These are phyloP conservation scores for Bromus sterilis DNA, from an alignment of 176 grass and related monocot genomes.

Conservation along the genomic window DNA sequence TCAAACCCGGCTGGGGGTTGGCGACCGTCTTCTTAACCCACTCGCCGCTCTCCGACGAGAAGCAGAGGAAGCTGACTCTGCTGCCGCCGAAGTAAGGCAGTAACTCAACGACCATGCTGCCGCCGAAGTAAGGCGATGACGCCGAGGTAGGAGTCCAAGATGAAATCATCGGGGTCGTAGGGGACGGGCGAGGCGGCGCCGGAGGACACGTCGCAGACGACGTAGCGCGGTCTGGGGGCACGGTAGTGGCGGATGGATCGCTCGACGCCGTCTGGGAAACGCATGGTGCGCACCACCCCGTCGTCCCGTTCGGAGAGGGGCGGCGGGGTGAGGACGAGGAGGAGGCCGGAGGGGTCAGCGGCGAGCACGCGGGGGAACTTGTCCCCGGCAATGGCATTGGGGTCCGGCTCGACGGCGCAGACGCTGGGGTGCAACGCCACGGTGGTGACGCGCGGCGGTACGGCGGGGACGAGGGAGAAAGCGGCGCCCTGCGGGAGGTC, in stretches of 20 bases:
- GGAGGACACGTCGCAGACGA: no score
- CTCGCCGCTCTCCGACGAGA: background rate
- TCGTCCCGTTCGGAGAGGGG: no score
- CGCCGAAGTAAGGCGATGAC: no score
- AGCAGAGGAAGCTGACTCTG: background rate
- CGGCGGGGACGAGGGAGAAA: conserved; percentile 6
- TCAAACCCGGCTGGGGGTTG: background rate
- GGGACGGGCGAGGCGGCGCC: no score
- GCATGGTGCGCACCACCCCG: background rate
- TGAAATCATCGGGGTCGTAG: no score
- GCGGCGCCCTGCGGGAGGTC: background rate
- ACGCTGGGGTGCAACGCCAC: background rate
- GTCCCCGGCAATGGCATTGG: background rate
- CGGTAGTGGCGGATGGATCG: background rate
- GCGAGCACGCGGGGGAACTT: background rate
- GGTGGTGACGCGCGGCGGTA: background rate
- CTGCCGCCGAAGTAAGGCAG: no score
- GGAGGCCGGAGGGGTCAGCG: no score
- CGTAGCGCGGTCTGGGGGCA: no score
- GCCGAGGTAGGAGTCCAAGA: no score
- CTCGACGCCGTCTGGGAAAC: background rate
- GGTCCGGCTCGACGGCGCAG: background rate
- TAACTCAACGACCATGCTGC: no score
- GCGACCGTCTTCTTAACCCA: background rate
- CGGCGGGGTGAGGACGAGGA: background rate